These are phyloP conservation scores for Trichoderma afroharzianum DNA, from an alignment of 2,329 filamentous ascomycete genomes.

Conservation along the genomic window DNA sequence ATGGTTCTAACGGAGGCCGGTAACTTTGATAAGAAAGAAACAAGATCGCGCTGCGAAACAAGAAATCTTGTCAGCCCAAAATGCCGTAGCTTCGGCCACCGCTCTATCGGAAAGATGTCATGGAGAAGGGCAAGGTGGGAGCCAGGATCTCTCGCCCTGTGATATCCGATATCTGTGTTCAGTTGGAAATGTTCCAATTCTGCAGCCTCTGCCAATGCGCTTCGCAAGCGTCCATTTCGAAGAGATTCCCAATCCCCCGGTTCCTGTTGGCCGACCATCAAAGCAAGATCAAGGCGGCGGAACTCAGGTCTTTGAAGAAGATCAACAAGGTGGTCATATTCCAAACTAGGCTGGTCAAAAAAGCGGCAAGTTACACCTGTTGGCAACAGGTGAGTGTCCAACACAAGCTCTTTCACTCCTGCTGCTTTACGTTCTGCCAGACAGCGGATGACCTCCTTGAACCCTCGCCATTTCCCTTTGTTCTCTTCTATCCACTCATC, in stretches of 20 bases:
- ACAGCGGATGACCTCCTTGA: neutral
- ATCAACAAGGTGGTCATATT: neutral
- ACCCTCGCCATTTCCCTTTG: neutral
- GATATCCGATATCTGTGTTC: neutral
- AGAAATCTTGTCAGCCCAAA: neutral
- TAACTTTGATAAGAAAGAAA: neutral
- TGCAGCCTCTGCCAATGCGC: neutral
- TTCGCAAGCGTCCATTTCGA: neutral
- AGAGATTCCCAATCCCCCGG: neutral
- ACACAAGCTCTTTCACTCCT: neutral
- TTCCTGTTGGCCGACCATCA: neutral
- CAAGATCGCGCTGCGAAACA: neutral
- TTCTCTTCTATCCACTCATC: neutral
- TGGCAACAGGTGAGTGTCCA: neutral
- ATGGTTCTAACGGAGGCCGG: neutral
- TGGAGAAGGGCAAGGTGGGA: neutral
- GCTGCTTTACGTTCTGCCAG: neutral
- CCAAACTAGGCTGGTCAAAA: neutral
- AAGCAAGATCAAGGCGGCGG: neutral
- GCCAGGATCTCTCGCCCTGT: neutral
- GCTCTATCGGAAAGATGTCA: neutral
- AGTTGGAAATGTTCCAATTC: neutral
- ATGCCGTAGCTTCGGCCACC: neutral
- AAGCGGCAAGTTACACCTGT: neutral
- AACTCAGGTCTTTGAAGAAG: neutral